Base-by-base conservation (phyloP, 2,329 filamentous ascomycete species). In the Hawksworthiomyces lignivorus region DNA sequence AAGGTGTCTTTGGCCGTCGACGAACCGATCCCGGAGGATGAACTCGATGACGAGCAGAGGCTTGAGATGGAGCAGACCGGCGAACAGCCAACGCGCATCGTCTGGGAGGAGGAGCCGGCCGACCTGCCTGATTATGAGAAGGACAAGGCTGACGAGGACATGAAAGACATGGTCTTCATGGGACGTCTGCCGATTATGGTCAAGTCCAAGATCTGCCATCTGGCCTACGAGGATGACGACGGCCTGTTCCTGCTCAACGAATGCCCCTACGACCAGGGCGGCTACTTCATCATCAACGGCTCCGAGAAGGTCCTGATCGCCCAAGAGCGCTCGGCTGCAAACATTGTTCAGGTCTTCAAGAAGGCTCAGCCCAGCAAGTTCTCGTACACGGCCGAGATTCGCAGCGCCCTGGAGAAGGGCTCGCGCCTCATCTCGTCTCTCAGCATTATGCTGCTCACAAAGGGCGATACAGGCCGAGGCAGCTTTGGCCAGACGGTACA, bases 231-330 rank as follows among this genome's bases (percentile, higher is more conserved):
- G 58, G 77, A 79, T 36, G 90, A 97, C 50, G 82, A 92, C 40
- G 83, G 86, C 37, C 73, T 98, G 2, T 97, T 94, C 60, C 74
- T 85, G 35, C 82, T 94, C 62, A 95, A 95, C 58, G 92, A 98
- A 65, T 98, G 92, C 53, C 92, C 92, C 1, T 98, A 96, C 62
- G 92, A 98, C 57, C 92, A 96, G 58, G 92, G 92, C 52, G 92
- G 92, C 51, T 98, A 98, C 65, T 98, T 98, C 59, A 87, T 98
- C 55, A 98, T 98, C 73, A 98, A 98, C 67, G 92, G 92, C 32
- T 94, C 87, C 63, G 92, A 98, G 61, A 98, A 98, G 72, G 92
- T 98, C 18, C 69, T 98, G 53, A 98, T 98, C 55, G 92, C 92
- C 1, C 92, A 98, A 62, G 92, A 98, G 64, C 84, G 92, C 48